Evolutionary conservation across 371 early-diverging fungal genomes (phyloP), one percentile per base, ranked within the genome.

Genomic region (Rhizopus arrhizus): DNA sequence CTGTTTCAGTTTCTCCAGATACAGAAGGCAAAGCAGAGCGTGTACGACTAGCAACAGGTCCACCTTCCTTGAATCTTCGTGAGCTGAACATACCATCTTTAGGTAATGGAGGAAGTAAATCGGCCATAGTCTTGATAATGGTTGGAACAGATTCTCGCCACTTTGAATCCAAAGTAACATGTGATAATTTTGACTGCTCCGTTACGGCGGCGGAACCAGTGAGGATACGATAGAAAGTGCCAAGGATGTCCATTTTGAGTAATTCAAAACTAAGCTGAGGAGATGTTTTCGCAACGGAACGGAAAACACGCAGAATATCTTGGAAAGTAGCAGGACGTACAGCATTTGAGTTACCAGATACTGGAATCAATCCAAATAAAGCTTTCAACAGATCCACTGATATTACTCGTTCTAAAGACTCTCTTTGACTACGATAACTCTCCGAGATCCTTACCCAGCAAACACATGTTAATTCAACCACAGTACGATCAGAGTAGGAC

Each of bases 381-480:
- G 73, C 78, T 57, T 67, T 74, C 33, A 86, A 69, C 35, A 86
- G 57, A 34, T 70, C 63, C 1, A 72, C 62, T 2, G 83, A 69
- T 8, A 87, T 68, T 4, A 83, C 65, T 16, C 72, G 65, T 62
- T 90, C 84, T 22, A 90, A 69, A 35, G 70, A 68, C 16, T 83
- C 87, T 28, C 76, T 62, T 31, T 80, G 73, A 36, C 72, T 71
- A 15, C 82, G 81, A 56, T 81, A 88, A 22, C 81, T 78, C 22
- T 85, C 84, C 0, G 88, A 80, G 43, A 94, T 80, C 32, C 88
- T 67, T 16, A 82, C 83, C 69, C 92, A 75, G 45, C 85, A 85
- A 0, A 83, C 67, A 31, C 94, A 90, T 0, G 86, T 74, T 34
- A 88, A 71, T 63, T 93, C 91, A 16, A 89, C 88, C 1, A 93